Base-by-base conservation (phyloP, 176 grass and related monocot species). In the Raddia guianensis region DNA sequence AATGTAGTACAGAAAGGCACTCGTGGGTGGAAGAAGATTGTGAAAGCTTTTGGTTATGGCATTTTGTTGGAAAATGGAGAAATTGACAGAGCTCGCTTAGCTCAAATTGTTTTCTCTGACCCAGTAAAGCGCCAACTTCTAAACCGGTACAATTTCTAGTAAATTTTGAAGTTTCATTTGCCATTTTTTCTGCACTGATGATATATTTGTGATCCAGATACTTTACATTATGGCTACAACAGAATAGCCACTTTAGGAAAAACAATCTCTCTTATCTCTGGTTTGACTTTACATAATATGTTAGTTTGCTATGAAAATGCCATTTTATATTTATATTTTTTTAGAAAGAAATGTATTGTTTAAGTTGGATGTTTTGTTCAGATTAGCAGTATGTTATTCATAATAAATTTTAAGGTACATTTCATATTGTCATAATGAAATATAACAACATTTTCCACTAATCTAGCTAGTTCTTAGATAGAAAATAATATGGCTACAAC, bases 1-100 rank as follows among this genome's bases (percentile, higher is more conserved):
- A 84, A 90, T 84, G 91, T 97, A 16, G 91, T 94, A 68, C 79
- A 32, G 76, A 94, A 94, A 85, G 94, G 91, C 14, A 92, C 89
- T 14, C 65, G 85, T 51, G 89, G 91, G 80, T 97, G 89, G 94
- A 97, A 92, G 85, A 97, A 97, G 77, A 85, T 97, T 66, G 87
- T 88, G 5, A 88, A 90, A 85, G 83, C 80, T 73, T 97, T 97
- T 80, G 94, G 94, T 9, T 64, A 92, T 77, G 91, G 85, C 32
- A 88, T 97, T 85, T 81, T 97, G 27, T 70, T 92, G 49, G 89
- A 94, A 57, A 92, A 70, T 87, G 94, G 89, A 76, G 94, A 97
- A 90, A 90, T 97, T 78, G 87, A 97, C 75, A 80, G 94, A 76
- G 87, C 89, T 82, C 83, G 20, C 45, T 77, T 97, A 63, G 94